Evolutionary conservation across 2,329 filamentous ascomycete genomes (phyloP), one percentile per base, ranked within the genome.

Genomic region (Scorias spongiosa): DNA sequence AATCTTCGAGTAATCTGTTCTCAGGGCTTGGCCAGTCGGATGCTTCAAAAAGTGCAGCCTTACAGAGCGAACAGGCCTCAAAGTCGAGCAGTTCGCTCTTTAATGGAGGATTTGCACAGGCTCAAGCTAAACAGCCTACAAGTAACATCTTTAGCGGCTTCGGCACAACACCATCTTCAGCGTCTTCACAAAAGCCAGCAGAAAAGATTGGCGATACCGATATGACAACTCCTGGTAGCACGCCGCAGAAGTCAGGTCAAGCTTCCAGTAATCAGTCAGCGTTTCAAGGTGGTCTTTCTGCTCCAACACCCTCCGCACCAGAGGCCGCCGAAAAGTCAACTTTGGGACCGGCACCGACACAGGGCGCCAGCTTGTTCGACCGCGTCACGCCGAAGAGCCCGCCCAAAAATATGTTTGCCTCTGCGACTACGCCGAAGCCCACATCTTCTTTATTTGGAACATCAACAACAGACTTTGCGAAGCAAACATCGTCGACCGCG

Each of bases 191-290:
- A 9, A 36, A 36, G 32, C 32, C 32, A 5, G 32, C 32, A 9
- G 32, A 36, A 15, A 36, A 36, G 32, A 9, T 15, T 12, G 49
- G 56, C 30, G 51, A 57, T 42, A 52, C 52, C 17, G 52, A 51
- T 34, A 57, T 54, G 53, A 44, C 45, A n/a, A 57, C 49, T 11
- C 51, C 53, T 6, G 44, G 45, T 29, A 51, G 42, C 28, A 54
- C 49, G 39, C 49, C 52, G 32, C 32, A 36, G 32, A 36, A 36
- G 32, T 15, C 11, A 15, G 12, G 11, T 12, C 32, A 12, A 12
- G 32, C 32, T 3, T 15, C 32, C 15, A 15, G 3, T 5, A 36
- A 9, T 9, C 32, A 36, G 32, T 36, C 32, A 12, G 32, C 32
- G 9, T 4, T 15, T 36, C 12, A 12, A 12, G 15, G 32, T 36